Evolutionary conservation across 352 stramenopile genomes (phyloP), one percentile per base, ranked within the genome.

Genomic region (Globisporangium perplexum): DNA sequence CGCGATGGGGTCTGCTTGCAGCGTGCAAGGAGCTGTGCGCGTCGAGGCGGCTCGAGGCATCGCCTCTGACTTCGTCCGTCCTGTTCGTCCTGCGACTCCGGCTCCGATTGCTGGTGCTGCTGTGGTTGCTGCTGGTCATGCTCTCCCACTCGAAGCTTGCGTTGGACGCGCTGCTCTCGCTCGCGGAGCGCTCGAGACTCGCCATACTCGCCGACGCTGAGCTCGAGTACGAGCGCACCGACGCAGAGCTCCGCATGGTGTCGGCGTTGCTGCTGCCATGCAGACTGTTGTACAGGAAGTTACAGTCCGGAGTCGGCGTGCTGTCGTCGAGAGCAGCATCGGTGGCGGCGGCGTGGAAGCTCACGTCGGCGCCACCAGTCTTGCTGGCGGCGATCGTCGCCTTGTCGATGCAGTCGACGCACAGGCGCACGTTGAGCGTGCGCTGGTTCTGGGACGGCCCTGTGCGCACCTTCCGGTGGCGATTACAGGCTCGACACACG

Each of bases 401-500:
- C 48, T 86, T 86, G 62, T 88, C 79, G 47, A 93, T 78, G 54
- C 83, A 93, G 52, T 88, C 76, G 10, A 89, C 83, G 63, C 83
- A 93, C 14, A 93, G 70, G 12, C 76, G 74, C 14, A 77, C 74
- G 11, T 61, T 72, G 22, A 76, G 57, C 7, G 44, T 47, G 38
- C 49, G 55, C 56, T 72, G 66, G 24, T 77, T 42, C 0, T 12
- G n/a, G 1, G 55, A 62, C 7, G 58, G 35, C 1, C 60, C 66
- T 7, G 77, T 66, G 20, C 68, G 65, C 7, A 93, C 80, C 22
- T 70, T 68, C 36, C 80, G 72, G 39, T 80, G 72, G 8, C 69
- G 63, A 42, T 86, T 89, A 67, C 85, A 95, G 15, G 63, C 70
- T 50, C 69, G 80, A 57, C 85, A 95, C 17, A 93, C 74, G 23